These are phyloP conservation scores for Kazachstania psychrophila DNA, from an alignment of 805 yeast species.

Conservation along the genomic window DNA sequence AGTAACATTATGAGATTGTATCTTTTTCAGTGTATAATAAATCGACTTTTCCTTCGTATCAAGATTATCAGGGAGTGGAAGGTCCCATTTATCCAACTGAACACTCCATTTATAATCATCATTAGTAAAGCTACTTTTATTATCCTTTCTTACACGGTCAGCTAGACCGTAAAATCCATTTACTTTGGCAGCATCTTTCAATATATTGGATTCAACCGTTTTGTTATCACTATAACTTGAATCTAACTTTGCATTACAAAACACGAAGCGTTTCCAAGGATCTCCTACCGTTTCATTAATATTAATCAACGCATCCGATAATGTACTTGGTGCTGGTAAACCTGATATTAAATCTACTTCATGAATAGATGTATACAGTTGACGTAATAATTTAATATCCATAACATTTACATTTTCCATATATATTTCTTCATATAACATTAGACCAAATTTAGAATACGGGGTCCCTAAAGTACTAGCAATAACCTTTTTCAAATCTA, in stretches of 20 bases:
- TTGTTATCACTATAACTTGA: constrained; percentile 21
- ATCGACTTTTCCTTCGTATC: constrained; percentile 37
- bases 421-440: constrained; percentile 30
- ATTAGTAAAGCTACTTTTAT: constrained; percentile 6
- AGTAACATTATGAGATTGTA: constrained; percentile 11
- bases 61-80: constrained; percentile 40
- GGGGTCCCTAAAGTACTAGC: constrained; percentile 12
- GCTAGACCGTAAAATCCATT: constrained; percentile 56
- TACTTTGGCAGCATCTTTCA: constrained; percentile 34
- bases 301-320: constrained; percentile 42
- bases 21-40: constrained; percentile 42
- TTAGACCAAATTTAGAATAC: constrained; percentile 25
- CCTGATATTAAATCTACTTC: constrained; percentile 61
- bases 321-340: constrained; percentile 47
- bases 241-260: constrained; percentile 51
- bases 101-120: constrained; percentile 55
- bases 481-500: constrained; percentile 13
- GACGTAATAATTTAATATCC: constrained; percentile 13
- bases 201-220: constrained; percentile 4
- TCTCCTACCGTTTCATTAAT: constrained; percentile 29
- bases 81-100: constrained; percentile 71
- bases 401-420: constrained; percentile 3
- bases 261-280: constrained; percentile 38
- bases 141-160: constrained; percentile 31
- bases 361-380: constrained; percentile 44